Conservation (phyloP, 2,329 filamentous ascomycete species). For the Claviceps sp. region DNA sequence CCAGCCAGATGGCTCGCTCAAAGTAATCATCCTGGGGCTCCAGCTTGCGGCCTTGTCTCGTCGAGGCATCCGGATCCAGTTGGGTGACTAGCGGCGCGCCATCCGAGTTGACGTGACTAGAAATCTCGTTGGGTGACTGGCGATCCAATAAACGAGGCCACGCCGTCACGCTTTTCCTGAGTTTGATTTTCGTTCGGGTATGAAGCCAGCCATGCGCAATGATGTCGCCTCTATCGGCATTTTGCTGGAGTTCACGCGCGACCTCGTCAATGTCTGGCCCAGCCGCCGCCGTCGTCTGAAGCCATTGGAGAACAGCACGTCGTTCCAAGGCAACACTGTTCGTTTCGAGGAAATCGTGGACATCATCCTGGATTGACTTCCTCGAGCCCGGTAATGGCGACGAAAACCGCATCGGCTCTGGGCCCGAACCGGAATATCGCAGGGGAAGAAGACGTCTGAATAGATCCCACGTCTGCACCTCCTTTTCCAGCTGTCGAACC, state of each 20-base stretch:
- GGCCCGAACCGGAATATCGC: conserved; percentile 36
- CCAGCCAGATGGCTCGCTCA: conserved; percentile 81
- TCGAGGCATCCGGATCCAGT: conserved; percentile 81
- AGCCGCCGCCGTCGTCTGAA: conserved; percentile 63
- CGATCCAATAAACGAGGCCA: conserved; percentile 54
- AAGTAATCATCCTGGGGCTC: conserved; percentile 78
- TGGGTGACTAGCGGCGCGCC: conserved; percentile 65
- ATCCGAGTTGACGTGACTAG: conserved; percentile 43
- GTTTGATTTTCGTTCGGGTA: conserved; percentile 80
- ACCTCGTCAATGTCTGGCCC: conserved; percentile 62
- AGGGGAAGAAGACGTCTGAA: conserved; percentile 61
- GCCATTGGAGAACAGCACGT: conserved; percentile 69
- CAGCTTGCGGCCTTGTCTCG: conserved; percentile 61
- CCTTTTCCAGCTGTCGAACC: conserved; percentile 52
- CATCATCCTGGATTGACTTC: conserved; percentile 12
- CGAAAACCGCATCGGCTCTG: conserved; percentile 19
- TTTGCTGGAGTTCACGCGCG: conserved; percentile 60
- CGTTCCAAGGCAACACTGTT: conserved; percentile 67
- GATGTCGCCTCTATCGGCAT: conserved; percentile 65
- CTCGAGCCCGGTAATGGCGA: conserved; percentile 15
- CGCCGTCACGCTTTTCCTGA: conserved; percentile 66
- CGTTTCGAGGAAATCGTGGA: conserved; percentile 57
- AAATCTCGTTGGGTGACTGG: conserved; percentile 40
- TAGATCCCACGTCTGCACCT: conserved; percentile 84
- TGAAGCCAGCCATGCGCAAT: conserved; percentile 87